A percentile compares a stretch with the other conserved stretches of the same genome.
Conservation (phyloP, 371 early-diverging fungal genomes). For the Nematocida major region DNA sequence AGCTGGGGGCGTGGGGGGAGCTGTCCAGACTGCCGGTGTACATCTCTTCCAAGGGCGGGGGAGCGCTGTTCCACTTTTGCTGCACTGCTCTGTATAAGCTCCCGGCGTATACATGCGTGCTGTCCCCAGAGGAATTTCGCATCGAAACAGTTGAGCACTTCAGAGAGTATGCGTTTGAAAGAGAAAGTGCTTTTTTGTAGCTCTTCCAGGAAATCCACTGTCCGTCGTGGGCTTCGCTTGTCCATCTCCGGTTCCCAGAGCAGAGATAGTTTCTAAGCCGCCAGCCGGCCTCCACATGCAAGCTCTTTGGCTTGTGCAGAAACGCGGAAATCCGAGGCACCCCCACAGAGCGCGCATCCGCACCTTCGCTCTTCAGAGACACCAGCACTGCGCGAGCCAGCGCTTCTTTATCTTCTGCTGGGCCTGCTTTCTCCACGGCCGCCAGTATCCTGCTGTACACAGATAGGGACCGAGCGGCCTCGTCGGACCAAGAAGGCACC, state of each 20-base stretch:
- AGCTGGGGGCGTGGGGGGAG: not conserved
- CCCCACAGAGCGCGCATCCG: not conserved
- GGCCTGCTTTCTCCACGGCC: not conserved
- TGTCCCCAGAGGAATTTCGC: too few relatives aligned
- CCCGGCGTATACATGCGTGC: not conserved
- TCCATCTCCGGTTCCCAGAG: constrained; percentile 20
- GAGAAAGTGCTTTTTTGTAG: not conserved
- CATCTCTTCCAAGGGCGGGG: too few relatives aligned
- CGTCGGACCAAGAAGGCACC: constrained; percentile 10
- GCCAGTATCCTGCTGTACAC: not conserved
- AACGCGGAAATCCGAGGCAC: constrained; percentile 5
- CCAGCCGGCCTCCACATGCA: not conserved
- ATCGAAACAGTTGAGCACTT: not conserved
- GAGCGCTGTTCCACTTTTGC: not conserved
- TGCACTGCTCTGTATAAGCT: not conserved
- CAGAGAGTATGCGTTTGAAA: not conserved
- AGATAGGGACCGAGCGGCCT: not conserved
- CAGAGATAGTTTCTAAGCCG: constrained; percentile 8
- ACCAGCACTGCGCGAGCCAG: not conserved
- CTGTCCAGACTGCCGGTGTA: too few relatives aligned
- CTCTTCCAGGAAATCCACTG: constrained; percentile 12
- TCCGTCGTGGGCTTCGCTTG: constrained; percentile 36
- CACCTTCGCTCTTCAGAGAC: not conserved
- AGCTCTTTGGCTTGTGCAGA: not conserved
- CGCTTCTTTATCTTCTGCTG: not conserved